phyloP scores from a whole-genome alignment of 345 rosid species.

The Rhizophora apiculata region DNA sequence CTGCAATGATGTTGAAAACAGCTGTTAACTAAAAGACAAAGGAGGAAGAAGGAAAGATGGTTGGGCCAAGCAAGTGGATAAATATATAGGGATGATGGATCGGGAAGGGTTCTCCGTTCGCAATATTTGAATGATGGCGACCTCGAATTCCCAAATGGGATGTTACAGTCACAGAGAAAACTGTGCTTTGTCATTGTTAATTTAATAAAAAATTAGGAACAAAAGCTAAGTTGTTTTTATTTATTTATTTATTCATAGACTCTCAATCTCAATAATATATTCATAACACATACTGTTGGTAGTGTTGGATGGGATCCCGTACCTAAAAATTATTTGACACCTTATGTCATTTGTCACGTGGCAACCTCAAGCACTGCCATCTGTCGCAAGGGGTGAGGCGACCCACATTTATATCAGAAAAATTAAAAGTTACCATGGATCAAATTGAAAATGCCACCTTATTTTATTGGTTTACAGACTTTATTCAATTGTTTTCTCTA shows the following conservation, averaged over 20 bases:
- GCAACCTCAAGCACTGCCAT: neutral
- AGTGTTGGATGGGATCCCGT: constrained; percentile 17
- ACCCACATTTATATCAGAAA: neutral
- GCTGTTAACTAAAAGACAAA: constrained; percentile 11
- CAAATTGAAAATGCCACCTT: neutral
- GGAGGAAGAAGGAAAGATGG: neutral
- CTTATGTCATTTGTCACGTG: neutral
- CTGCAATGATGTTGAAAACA: neutral
- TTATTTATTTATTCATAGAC: neutral
- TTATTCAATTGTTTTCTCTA: too few relatives aligned
- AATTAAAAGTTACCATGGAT: neutral
- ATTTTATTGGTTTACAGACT: too few relatives aligned
- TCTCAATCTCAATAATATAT: neutral
- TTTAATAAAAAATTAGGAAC: neutral
- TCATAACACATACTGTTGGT: neutral
- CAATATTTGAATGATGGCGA: constrained; percentile 28
- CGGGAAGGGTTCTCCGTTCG: constrained; percentile 37
- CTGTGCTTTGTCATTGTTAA: neutral
- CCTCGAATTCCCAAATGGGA: constrained; percentile 37
- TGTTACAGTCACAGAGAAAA: constrained; percentile 27
- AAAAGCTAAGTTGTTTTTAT: neutral
- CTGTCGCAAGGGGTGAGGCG: neutral
- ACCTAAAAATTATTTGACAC: constrained; percentile 7
- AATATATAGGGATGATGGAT: constrained; percentile 27
- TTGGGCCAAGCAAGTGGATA: constrained; percentile 28